These are phyloP conservation scores for Ascochyta koolunga DNA, from an alignment of 2,329 filamentous ascomycete species.

Conservation along the genomic window DNA sequence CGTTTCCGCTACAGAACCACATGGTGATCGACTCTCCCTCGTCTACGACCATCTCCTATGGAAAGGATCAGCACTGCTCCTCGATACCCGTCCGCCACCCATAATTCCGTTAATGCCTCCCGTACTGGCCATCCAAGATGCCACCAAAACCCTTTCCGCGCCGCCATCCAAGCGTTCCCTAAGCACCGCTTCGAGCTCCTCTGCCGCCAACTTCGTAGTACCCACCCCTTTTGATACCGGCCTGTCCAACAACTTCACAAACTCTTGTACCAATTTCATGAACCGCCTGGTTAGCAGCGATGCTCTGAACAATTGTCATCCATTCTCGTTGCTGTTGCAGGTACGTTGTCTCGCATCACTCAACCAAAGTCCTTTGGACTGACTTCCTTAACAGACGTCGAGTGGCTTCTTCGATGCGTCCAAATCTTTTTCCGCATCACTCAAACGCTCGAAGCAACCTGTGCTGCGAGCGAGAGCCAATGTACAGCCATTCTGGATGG, in stretches of 20 bases:
- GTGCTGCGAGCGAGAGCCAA: constrained; percentile 66
- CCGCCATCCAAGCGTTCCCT: constrained; percentile 35
- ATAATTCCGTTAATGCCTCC: constrained; percentile 44
- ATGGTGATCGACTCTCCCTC: constrained; percentile 41
- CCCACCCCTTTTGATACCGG: constrained; percentile 56
- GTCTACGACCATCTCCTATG: constrained; percentile 35
- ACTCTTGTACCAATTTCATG: constrained; percentile 71
- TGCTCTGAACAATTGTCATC: constrained; percentile 76
- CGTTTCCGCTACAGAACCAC: constrained; percentile 31
- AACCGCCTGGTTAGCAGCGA: constrained; percentile 67
- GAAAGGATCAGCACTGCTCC: constrained; percentile 37
- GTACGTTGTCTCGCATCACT: constrained; percentile 53
- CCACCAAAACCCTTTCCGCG: constrained; percentile 28
- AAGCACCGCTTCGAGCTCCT: constrained; percentile 28
- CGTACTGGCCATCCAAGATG: constrained; percentile 31
- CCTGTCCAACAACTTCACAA: constrained; percentile 60
- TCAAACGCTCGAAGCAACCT: constrained; percentile 78
- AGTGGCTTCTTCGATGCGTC: constrained; percentile 81
- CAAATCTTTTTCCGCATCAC: constrained; percentile 75
- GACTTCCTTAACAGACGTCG: constrained; percentile 67
- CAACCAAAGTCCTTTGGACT: neutral
- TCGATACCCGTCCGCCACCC: constrained; percentile 42
- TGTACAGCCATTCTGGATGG: constrained; percentile 71
- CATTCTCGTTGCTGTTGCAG: constrained; percentile 82
- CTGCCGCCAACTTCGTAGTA: constrained; percentile 35